A percentile compares a stretch with the other conserved stretches of the same genome.
Conservation (phyloP, 345 rosid species). For the Rhodamnia argentea region DNA sequence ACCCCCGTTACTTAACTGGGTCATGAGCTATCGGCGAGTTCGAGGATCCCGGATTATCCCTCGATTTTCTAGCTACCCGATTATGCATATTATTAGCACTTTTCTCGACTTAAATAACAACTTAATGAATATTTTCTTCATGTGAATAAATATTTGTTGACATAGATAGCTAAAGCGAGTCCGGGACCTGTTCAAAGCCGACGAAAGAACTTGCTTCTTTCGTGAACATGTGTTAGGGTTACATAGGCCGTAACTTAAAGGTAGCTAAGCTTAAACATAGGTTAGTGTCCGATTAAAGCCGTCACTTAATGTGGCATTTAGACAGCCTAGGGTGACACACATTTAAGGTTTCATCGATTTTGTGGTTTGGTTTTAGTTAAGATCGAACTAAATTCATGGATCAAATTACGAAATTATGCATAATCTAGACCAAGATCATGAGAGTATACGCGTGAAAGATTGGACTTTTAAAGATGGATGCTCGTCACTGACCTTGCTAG, state of each 20-base stretch:
- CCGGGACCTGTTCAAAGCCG: not conserved
- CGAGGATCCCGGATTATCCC: not conserved
- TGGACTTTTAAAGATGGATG: not conserved
- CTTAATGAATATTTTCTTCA: not conserved
- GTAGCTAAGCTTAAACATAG: not conserved
- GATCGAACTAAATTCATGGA: not conserved
- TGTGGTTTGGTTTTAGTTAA: not conserved
- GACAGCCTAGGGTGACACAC: not conserved
- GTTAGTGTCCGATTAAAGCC: not conserved
- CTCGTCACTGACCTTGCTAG: slow-evolving; percentile 27
- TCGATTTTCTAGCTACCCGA: not conserved
- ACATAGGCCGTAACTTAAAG: not conserved
- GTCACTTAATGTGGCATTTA: not conserved
- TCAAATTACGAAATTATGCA: not conserved
- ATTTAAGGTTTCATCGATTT: not conserved
- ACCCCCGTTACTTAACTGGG: not conserved
- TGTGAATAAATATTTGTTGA: not conserved
- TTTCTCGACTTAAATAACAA: not conserved
- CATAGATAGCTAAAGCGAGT: not conserved
- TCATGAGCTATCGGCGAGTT: not conserved
- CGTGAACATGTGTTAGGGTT: not conserved
- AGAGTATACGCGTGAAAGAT: not conserved
- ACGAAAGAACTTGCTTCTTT: not conserved
- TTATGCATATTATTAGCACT: not conserved
- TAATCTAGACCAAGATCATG: too few relatives aligned